These are phyloP conservation scores for Casuarina glauca DNA, from an alignment of 306 rosid genomes.

Conservation along the genomic window DNA sequence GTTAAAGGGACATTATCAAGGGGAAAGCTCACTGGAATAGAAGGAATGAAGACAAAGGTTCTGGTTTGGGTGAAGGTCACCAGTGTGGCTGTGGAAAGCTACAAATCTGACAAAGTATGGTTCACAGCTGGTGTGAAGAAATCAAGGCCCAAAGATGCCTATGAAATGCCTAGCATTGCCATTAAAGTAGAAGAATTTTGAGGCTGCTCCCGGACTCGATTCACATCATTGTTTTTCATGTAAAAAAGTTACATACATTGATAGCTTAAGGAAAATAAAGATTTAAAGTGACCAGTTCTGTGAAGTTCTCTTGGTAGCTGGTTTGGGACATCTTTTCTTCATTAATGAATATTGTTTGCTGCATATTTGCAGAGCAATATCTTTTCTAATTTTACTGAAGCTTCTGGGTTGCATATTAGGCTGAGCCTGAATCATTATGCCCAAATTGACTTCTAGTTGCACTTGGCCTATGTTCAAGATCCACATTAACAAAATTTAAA, in stretches of 20 bases:
- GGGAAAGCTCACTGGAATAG: slow-evolving; percentile 45
- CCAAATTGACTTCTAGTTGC: too few relatives aligned
- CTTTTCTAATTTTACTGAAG: neutral
- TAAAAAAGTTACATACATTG: neutral
- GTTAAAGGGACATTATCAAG: slow-evolving; percentile 47
- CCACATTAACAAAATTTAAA: too few relatives aligned
- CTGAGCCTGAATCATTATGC: too few relatives aligned
- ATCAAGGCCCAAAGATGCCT: slow-evolving; percentile 54
- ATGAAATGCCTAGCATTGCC: slow-evolving; percentile 48
- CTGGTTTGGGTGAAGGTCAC: slow-evolving; percentile 58
- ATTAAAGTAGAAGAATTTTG: slow-evolving; percentile 38
- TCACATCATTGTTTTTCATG: neutral
- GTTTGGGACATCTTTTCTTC: neutral
- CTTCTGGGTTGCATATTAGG: too few relatives aligned
- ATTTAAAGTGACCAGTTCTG: neutral
- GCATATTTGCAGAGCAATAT: neutral
- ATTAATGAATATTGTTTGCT: neutral
- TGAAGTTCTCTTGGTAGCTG: neutral
- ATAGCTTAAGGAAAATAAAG: neutral
- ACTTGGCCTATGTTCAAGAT: too few relatives aligned
- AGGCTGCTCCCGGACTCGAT: slow-evolving; percentile 2
- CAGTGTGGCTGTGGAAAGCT: slow-evolving; percentile 45
- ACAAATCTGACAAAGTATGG: slow-evolving; percentile 56
- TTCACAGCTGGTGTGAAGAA: slow-evolving; percentile 53
- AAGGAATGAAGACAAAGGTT: slow-evolving; percentile 64